Evolutionary conservation across 1,284 basidiomycete genomes (phyloP), one percentile per base, ranked within the genome.

Genomic region (Paramarasmius palmivorus): DNA sequence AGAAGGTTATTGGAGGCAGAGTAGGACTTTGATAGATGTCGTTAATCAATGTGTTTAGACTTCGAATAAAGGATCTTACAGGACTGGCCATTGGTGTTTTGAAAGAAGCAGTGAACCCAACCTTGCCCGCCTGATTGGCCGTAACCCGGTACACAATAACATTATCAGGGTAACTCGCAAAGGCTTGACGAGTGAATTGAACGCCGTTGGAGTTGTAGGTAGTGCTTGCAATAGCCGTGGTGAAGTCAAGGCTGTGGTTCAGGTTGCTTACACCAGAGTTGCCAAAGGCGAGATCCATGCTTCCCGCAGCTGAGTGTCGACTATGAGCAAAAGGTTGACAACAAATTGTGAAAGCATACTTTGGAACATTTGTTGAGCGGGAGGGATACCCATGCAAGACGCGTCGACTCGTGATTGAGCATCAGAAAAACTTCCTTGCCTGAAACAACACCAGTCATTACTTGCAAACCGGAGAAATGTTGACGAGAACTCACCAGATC

Each of bases 81-180:
- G 57, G 57, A 22, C 17, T 54, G 4, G 39, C 39, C 54, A 56
- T 58, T 29, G 57, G 57, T 32, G 57, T 58, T 14, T 29, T 54
- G n/a, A 58, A 56, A 4, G 51, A 38, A 17, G 52, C 52, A 29
- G 50, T 47, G 49, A 58, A 58, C 14, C 19, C 4, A 8, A 54
- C 35, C 10, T 36, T 19, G 4, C 42, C 47, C 10, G 51, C 41
- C 12, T 23, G n/a, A 35, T 50, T 58, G 7, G 57, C 51, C 29
- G 51, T 37, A 19, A 58, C 45, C 19, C 45, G 46, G 14, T 56
- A 49, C 14, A 58, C 57, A 19, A 58, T 49, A 29, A 56, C 57
- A 40, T 58, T 54, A 19, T 58, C 54, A 7, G 57, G 54, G 45
- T 55, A 48, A 45, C 48, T 56, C 4, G 54, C 57, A 35, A 58